Evolutionary conservation across 306 rosid genomes (phyloP), one percentile per base, ranked within the genome.

Genomic region (Quercus bicolor): DNA sequence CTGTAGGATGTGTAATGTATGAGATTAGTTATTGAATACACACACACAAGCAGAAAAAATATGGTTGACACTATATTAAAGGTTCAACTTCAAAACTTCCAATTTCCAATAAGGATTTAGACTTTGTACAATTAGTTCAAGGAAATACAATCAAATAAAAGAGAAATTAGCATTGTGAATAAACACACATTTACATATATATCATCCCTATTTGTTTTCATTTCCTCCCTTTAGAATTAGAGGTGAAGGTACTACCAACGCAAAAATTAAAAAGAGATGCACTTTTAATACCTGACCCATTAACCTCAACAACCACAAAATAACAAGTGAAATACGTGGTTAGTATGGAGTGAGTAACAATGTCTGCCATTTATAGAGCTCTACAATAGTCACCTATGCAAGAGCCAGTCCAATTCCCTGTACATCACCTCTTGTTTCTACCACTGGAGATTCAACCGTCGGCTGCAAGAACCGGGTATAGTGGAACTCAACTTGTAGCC

Each of bases 401-500:
- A 31, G 24, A 18, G 24, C 3, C 45, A 18, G 34, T 6, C 16
- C 45, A 14, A 3, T 33, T 34, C 8, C 8, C n/a, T 12, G 72
- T 10, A 19, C 14, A 68, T 34, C 72, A 19, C 14, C 72, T 34
- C 6, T 34, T 68, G 15, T 23, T 84, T 84, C 90, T 62, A 82
- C 79, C 34, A 66, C 73, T 0, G 82, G 83, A 68, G 82, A 74
- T 61, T 43, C 68, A 43, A 74, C 73, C 43, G 19, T 76, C 5
- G 83, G 88, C 29, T 78, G 86, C 66, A 78, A 78, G 71, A 88
- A 68, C 80, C 57, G 94, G 73, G 98, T 93, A 85, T 89, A 93
- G 86, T 90, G 90, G 79, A 96, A 86, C 85, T 96, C 99, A 66
- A 96, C 93, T 81, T 96, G 99, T 51, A 96, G 83, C 5, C 98